Percentiles rank a stretch among this genome's conserved stretches.
These are phyloP conservation scores for Monosporascus sp. DNA, from an alignment of 2,329 filamentous ascomycete species.

Conservation along the genomic window DNA sequence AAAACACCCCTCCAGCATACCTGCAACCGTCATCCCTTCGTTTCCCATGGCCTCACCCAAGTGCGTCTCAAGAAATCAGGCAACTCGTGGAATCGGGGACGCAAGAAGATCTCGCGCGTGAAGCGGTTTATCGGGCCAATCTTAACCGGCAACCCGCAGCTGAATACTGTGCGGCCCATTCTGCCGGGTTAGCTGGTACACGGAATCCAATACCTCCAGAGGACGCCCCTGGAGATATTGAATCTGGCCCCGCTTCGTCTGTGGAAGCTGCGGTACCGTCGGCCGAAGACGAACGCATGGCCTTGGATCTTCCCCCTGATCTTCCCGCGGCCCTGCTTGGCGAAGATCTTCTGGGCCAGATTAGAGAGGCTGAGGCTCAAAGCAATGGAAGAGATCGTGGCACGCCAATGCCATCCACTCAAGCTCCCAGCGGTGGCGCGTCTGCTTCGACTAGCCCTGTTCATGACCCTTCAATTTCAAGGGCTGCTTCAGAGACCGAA, in stretches of 20 bases:
- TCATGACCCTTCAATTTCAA: constrained; percentile 11
- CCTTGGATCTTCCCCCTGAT: constrained; percentile 19
- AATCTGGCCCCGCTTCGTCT: constrained; percentile 29
- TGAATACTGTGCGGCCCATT: constrained; percentile 71
- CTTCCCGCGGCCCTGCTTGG: constrained; percentile 18
- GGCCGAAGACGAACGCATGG: constrained; percentile 20
- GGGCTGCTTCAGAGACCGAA: constrained; percentile 12
- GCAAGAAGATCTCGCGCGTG: constrained; percentile 57
- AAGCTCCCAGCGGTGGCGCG: constrained; percentile 19
- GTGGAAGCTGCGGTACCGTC: constrained; percentile 21
- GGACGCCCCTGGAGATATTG: constrained; percentile 35
- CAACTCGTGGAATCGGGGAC: constrained; percentile 29
- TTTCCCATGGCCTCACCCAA: constrained; percentile 40
- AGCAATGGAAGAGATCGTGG: constrained; percentile 14
- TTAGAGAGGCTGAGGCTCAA: constrained; percentile 10
- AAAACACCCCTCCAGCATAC: constrained; percentile 31
- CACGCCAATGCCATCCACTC: constrained; percentile 15
- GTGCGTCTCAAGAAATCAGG: constrained; percentile 23
- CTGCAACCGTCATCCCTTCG: constrained; percentile 39
- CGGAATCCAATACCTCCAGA: constrained; percentile 63
- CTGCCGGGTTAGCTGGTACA: constrained; percentile 49
- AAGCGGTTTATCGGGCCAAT: constrained; percentile 79
- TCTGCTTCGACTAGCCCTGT: constrained; percentile 18
- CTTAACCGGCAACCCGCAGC: constrained; percentile 54
- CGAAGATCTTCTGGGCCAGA: constrained; percentile 18